Evolutionary conservation across 345 rosid genomes (phyloP), one percentile per base, ranked within the genome.

Genomic region (Melastoma malabathricum): DNA sequence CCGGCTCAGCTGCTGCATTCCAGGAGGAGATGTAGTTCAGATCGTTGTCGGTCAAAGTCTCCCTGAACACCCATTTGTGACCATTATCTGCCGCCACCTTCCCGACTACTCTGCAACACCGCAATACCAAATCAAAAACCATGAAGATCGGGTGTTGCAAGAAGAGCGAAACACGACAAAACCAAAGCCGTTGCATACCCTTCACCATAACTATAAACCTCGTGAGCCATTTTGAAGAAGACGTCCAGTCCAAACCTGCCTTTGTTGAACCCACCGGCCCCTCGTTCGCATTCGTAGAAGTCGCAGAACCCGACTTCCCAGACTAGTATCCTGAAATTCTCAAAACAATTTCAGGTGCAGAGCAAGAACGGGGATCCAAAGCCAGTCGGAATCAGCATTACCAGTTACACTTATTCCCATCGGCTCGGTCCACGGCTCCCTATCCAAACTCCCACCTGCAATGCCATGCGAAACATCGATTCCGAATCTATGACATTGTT

Each of bases 231-330:
- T 75, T 77, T 83, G 72, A 79, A 83, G 82, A 83, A 83, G 44
- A 83, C 67, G 55, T 79, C 80, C 22, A 75, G 67, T 51, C 86
- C 86, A 43, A 83, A 83, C 55, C 72, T 67, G 25, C 79, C 79
- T 49, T 64, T 81, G 31, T 60, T 10, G 58, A 46, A 59, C 13
- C 79, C 86, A 44, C 60, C 62, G 63, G 66, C 75, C 14, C 61
- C 67, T 43, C 65, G 62, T 59, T 77, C 76, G 44, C 92, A 75
- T 72, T 79, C 82, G 46, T 16, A 47, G 70, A 83, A 73, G 68
- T 83, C 86, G 50, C 84, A 83, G 44, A 64, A 83, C 14, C 86
- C 92, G 66, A 80, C 86, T 64, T 83, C 92, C 92, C 92, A 83
- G 27, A 77, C 92, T 59, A 83, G 82, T 59, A 79, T 83, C 86